These are phyloP conservation scores for Yamadazyma kanchanaburiensis DNA, from an alignment of 1,139 yeast genomes.

Conservation along the genomic window DNA sequence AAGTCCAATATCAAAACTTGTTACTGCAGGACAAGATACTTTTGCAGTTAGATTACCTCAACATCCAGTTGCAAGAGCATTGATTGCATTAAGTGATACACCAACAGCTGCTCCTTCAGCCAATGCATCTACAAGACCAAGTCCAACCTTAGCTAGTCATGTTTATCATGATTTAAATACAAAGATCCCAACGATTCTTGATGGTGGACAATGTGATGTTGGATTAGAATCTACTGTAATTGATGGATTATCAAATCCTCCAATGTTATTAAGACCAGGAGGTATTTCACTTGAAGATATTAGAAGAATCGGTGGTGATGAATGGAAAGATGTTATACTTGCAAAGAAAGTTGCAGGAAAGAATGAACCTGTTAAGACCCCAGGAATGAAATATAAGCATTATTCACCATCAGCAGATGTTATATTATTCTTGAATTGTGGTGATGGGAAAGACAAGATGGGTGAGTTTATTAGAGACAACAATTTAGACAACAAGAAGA, in stretches of 20 bases:
- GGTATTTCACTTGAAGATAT: conserved; percentile 84
- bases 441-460: conserved; percentile 37
- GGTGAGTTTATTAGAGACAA: conserved; percentile 21
- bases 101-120: conserved; percentile 98
- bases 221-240: conserved; percentile 95
- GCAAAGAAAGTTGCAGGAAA: conserved; percentile 66
- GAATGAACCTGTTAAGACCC: conserved; percentile 78
- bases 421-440: conserved; percentile 56
- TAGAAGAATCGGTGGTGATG: conserved; percentile 53
- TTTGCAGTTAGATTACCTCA: conserved; percentile 89
- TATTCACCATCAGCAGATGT: conserved; percentile 90
- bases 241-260: conserved; percentile 83
- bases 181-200: conserved; percentile 78
- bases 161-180: conserved; percentile 78
- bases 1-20: conserved; percentile 62
- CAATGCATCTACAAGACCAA: conserved; percentile 91
- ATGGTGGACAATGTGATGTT: conserved; percentile 87
- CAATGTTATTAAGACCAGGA: conserved; percentile 89
- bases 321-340: conserved; percentile 61
- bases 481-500: conserved; percentile 15
- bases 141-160: conserved; percentile 86
- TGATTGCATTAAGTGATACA: conserved; percentile 79
- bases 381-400: conserved; percentile 97
- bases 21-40: conserved; percentile 85
- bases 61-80: conserved; percentile 86